Percentiles rank a stretch among this genome's conserved stretches.
Conservation (phyloP, 805 yeast genomes). For the Helenozyma baotianmanensis region DNA sequence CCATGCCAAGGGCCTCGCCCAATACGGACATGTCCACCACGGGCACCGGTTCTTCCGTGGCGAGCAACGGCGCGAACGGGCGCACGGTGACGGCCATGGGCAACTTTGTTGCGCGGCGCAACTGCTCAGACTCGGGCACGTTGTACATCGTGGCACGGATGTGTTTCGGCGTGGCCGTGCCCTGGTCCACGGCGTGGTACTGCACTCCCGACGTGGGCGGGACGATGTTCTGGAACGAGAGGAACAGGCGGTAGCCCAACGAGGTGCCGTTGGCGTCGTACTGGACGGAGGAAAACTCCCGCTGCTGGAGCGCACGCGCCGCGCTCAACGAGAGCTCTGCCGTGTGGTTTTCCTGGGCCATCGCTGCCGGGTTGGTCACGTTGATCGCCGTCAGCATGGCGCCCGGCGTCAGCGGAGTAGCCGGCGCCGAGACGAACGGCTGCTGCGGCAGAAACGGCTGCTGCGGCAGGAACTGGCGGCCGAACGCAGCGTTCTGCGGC, state of each 20-base stretch:
- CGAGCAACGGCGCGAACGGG: conserved; percentile 70
- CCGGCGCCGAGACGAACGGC: background rate
- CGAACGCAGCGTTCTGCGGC: conserved; percentile 1
- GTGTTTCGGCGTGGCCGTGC: conserved; percentile 75
- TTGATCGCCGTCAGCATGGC: conserved; percentile 4
- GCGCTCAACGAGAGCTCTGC: conserved; percentile 9
- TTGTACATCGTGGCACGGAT: conserved; percentile 77
- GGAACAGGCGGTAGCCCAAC: conserved; percentile 40
- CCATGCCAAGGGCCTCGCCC: conserved; percentile 21
- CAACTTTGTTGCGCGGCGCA: conserved; percentile 63
- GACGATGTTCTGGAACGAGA: conserved; percentile 68
- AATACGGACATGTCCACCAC: conserved; percentile 53
- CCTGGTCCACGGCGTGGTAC: conserved; percentile 72
- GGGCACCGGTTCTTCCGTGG: conserved; percentile 58
- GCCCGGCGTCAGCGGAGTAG: background rate
- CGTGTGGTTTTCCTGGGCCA: conserved; percentile 6
- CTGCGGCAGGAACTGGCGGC: conserved; percentile 1
- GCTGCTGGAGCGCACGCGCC: conserved; percentile 10
- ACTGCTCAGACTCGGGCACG: conserved; percentile 68
- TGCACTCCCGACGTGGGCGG: conserved; percentile 83
- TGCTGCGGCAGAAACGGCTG: too few relatives aligned
- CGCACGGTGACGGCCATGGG: conserved; percentile 79
- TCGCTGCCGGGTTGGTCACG: conserved; percentile 8
- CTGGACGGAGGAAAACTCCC: conserved; percentile 12
- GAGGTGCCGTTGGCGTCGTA: conserved; percentile 6